Conservation (phyloP, 2,329 filamentous ascomycete species). For the Sclerotinia nivalis region DNA sequence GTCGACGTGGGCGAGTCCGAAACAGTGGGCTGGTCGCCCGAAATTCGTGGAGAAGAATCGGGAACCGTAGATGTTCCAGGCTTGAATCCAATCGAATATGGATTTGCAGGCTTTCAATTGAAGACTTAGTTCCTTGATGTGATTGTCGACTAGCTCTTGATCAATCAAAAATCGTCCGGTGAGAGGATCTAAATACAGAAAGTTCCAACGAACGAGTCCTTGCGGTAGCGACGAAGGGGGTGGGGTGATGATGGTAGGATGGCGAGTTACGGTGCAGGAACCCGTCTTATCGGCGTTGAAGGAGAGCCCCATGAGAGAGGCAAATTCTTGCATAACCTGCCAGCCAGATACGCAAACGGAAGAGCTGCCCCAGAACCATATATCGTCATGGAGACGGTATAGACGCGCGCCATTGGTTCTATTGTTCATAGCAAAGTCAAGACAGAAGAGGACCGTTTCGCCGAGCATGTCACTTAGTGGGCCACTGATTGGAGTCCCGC, state of each 20-base stretch:
- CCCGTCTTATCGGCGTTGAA: conserved; percentile 61
- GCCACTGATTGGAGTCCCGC: conserved; percentile 61
- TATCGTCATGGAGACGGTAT: conserved; percentile 64
- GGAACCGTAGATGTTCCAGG: conserved; percentile 58
- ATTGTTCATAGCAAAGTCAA: conserved; percentile 65
- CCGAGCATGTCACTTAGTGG: conserved; percentile 59
- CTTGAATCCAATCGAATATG: conserved; percentile 58
- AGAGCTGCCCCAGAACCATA: conserved; percentile 68
- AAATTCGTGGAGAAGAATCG: conserved; percentile 60
- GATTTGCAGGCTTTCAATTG: conserved; percentile 56
- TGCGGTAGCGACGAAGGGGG: conserved; percentile 45
- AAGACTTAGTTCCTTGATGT: conserved; percentile 55
- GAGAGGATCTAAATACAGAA: conserved; percentile 52
- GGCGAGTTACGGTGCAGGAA: conserved; percentile 45
- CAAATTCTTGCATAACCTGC: conserved; percentile 57
- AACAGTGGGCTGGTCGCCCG: conserved; percentile 53
- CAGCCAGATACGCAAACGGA: conserved; percentile 55
- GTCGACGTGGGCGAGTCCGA: conserved; percentile 55
- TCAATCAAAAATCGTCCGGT: conserved; percentile 55
- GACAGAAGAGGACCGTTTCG: conserved; percentile 61
- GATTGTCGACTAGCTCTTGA: conserved; percentile 52
- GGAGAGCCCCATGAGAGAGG: conserved; percentile 53
- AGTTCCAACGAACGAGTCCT: conserved; percentile 58
- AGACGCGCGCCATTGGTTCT: conserved; percentile 54
- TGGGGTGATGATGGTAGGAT: conserved; percentile 26